Base-by-base conservation (phyloP, 352 stramenopile genomes). In the Pythium dissotocum region DNA sequence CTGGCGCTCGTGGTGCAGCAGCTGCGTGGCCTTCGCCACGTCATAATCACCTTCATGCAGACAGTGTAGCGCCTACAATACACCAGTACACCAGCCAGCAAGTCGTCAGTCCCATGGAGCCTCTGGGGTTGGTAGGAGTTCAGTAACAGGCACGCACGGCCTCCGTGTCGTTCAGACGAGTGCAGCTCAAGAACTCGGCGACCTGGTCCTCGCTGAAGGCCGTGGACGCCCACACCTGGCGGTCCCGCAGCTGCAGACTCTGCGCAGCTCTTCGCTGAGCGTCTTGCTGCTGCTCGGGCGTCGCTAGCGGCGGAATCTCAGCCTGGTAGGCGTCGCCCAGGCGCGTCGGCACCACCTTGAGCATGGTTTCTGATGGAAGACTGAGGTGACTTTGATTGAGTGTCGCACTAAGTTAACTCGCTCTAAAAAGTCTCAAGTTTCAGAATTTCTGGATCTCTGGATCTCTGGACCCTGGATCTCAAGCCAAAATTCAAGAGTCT, bases 31-130 rank as follows among this genome's bases (percentile, higher is more conserved):
- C 33, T 76, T 79, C 26, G 70, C 40, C 21, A 85, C 60, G 36
- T 89, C 65, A 51, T 85, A 91, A 14, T 80, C 69, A 32, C 74
- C 76, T n/a, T 85, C 79, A 67, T 81, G 79, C 21, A 93, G 76
- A 58, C 80, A 87, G 48, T 80, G 78, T 9, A 91, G 77, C 14
- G 79, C 85, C 85, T 93, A 59, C 4, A 40, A 69, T 51, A 46
- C 16, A 52, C 16, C 9, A 46, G 5, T 53, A n/a, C 24, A 55
- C 24, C 4, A 53, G 21, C 16, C 21, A 24, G 33, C 30, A 32
- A 28, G 7, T 4, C 18, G 7, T 35, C 26, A 61, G 52, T 61
- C 13, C 59, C 38, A 8, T 70, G 52, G 9, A 30, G 24, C 6
- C 21, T 33, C 51, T 32, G 14, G 21, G 28, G 9, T 57, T 57